Base-by-base conservation (phyloP, 371 early-diverging fungal genomes). In the Rhizomucor pusillus region DNA sequence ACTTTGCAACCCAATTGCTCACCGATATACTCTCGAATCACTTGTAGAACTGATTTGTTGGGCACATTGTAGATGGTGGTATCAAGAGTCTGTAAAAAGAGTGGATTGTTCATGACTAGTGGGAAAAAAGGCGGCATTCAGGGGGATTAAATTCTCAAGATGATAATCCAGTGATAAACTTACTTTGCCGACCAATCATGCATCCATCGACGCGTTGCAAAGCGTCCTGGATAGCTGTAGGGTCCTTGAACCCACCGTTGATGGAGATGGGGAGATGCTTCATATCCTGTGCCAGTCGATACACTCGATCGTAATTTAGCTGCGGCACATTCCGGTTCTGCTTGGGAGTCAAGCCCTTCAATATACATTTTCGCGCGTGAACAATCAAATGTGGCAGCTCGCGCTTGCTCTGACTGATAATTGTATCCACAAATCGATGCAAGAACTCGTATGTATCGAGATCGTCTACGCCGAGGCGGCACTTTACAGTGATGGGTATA, bases 321-420 rank as follows among this genome's bases (percentile, higher is more conserved):
- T 84, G 86, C 0, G 96, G 96, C 24, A 93, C 71, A 12, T 66
- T 79, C 59, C 93, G 80, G 71, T 96, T 96, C 56, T 94, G 85
- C 54, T 86, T 84, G 0, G 96, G 94, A 18, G 89, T 88, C 5
- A 94, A 60, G 0, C 94, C 94, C 39, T 86, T 79, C 14, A 96
- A 75, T 71, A 87, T 85, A 35, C 92, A 91, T 60, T 91, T 92
- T 40, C 96, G 78, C 1, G 95, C 92, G 72, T 96, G 96, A 9
- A 96, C 76, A 59, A 93, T 87, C 50, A 94, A 59, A 52, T 85
- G 84, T 0, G 52, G 74, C 24, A 48, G 61, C 47, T 52, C n/a
- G n/a, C n/a, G 71, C 41, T 54, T 65, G 5, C 48, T 60, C 7
- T 53, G 47, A n/a, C n/a, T n/a, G 33, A 69, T 59, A 18, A 69